These are phyloP conservation scores for Ustilago trichophora DNA, from an alignment of 1,284 basidiomycete genomes.

Conservation along the genomic window DNA sequence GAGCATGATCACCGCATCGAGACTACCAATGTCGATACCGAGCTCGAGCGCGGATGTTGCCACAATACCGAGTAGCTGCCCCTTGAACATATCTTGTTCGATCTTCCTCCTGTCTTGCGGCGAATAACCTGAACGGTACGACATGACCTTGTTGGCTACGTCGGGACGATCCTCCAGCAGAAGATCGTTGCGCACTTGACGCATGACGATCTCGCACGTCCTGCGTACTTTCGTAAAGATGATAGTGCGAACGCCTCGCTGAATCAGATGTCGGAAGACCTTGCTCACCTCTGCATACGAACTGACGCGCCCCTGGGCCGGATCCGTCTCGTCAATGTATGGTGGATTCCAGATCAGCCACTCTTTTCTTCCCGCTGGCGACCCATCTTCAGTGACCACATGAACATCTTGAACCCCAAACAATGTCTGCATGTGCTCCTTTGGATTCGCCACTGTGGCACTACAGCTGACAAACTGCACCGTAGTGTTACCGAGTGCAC, in stretches of 20 bases:
- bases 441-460: slow-evolving; percentile 83
- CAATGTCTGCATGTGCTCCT: slow-evolving; percentile 58
- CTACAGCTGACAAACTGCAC: slow-evolving; percentile 84
- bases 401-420: slow-evolving; percentile 73
- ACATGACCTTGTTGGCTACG: slow-evolving; percentile 79
- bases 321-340: slow-evolving; percentile 73
- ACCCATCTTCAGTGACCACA: slow-evolving; percentile 81
- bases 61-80: slow-evolving; percentile 81
- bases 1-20: slow-evolving; percentile 89
- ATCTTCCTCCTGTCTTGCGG: slow-evolving; percentile 80
- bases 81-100: slow-evolving; percentile 85
- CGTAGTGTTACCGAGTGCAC: slow-evolving; percentile 81
- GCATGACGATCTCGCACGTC: slow-evolving; percentile 84
- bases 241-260: slow-evolving; percentile 80
- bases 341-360: slow-evolving; percentile 71
- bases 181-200: slow-evolving; percentile 77
- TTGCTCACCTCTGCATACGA: slow-evolving; percentile 78
- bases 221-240: slow-evolving; percentile 88
- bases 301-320: slow-evolving; percentile 73
- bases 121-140: slow-evolving; percentile 82
- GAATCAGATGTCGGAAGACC: slow-evolving; percentile 83
- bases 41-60: slow-evolving; percentile 90
- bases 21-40: slow-evolving; percentile 85
- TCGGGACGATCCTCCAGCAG: slow-evolving; percentile 80
- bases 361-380: slow-evolving; percentile 80